A percentile compares a stretch with the other conserved stretches of the same genome.
phyloP scores from a whole-genome alignment of 352 stramenopile species.

The Pythium rishiriense region DNA sequence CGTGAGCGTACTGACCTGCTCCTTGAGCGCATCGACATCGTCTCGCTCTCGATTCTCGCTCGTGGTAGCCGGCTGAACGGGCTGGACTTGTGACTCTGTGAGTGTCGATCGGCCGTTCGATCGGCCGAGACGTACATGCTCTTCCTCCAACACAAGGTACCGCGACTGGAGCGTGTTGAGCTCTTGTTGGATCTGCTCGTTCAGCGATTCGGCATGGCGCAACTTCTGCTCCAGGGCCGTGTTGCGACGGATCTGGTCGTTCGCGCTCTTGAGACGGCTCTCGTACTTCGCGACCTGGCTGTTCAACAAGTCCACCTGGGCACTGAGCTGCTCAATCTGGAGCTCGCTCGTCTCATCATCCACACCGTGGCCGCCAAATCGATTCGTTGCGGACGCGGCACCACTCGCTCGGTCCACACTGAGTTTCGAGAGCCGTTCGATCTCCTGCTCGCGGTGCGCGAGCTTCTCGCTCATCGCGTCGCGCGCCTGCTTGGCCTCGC shows the following conservation, averaged over 20 bases:
- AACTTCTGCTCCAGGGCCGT: conserved; percentile 53
- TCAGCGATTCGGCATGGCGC: conserved; percentile 48
- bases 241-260: conserved; percentile 49
- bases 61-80: neutral
- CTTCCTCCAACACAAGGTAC: conserved; percentile 53
- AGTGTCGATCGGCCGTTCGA: conserved; percentile 8
- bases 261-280: conserved; percentile 57
- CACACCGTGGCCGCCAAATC: neutral
- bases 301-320: conserved; percentile 76
- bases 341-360: conserved; percentile 47
- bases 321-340: conserved; percentile 68
- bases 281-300: conserved; percentile 84
- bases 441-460: conserved; percentile 67
- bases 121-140: conserved; percentile 34
- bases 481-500: conserved; percentile 36
- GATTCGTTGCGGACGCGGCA: neutral
- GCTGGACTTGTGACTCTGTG: neutral
- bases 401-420: conserved; percentile 27
- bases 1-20: conserved; percentile 55
- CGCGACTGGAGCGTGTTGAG: conserved; percentile 46
- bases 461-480: conserved; percentile 56
- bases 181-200: conserved; percentile 54
- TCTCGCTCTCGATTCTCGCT: neutral
- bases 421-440: conserved; percentile 57
- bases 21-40: conserved; percentile 30